Base-by-base conservation (phyloP, 495 filamentous ascomycete genomes). In the Talaromyces wortmannii region DNA sequence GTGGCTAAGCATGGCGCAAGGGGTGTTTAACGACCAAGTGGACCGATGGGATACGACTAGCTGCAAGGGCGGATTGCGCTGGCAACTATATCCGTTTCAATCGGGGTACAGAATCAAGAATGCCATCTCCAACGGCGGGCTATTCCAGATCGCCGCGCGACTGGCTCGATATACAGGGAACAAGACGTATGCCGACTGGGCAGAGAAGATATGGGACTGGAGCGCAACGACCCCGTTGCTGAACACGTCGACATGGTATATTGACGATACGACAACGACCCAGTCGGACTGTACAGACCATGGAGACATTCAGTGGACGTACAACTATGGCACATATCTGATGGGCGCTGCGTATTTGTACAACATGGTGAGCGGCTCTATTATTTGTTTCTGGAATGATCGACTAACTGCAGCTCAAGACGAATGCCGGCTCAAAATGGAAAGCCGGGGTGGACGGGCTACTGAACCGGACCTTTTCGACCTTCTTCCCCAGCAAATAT, bases 1-100 rank as follows among this genome's bases (percentile, higher is more conserved):
- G 56, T 91, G 84, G 86, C 74, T 89, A 30, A 81, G 83, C 4
- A 78, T 92, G 1, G 89, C 86, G 4, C 87, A 92, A 71, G 86
- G 82, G 51, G 88, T 89, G 12, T 90, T 88, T 75, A 89, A 91
- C 61, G 80, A 81, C 4, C 86, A 89, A 62, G 78, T 71, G n/a
- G 56, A 61, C 7, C 74, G 77, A 50, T 84, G 80, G 80, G 76
- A 83, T 57, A 68, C 59, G 0, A 52, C 55, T 1, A 65, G 68
- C 4, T 84, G 81, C 53, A 63, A 63, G 8, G 81, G 81, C 45
- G 81, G 81, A 11, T 60, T 83, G 56, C 71, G 71, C 23, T 84
- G 80, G 80, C 81, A 84, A 59, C 77, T 82, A 48, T 81, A 70
- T 61, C 63, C 71, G 15, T 73, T 69, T 54, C 76, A 81, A 57